A percentile compares a stretch with the other conserved stretches of the same genome.
These are phyloP conservation scores for Pseudofabraea citricarpa DNA, from an alignment of 2,329 filamentous ascomycete species.

Conservation along the genomic window DNA sequence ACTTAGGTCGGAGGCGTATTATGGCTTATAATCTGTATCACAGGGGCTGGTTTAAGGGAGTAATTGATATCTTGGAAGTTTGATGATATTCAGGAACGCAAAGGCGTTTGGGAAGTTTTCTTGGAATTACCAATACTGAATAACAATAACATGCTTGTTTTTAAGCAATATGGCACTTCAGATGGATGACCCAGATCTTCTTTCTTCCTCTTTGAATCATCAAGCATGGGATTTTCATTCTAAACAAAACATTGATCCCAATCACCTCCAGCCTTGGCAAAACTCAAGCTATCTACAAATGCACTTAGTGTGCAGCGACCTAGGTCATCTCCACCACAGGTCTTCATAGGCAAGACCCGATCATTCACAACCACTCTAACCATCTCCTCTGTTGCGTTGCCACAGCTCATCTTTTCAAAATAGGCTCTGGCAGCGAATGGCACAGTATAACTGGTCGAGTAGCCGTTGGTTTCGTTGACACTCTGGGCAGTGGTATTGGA, in stretches of 20 bases:
- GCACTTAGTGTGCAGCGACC: constrained; percentile 66
- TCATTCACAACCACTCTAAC: constrained; percentile 83
- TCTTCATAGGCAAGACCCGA: constrained; percentile 66
- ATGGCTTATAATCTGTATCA: not conserved
- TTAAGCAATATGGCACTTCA: not conserved
- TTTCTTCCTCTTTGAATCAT: no score
- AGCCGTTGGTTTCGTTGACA: constrained; percentile 56
- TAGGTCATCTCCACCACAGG: constrained; percentile 63
- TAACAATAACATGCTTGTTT: no score
- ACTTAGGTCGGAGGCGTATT: constrained; percentile 12
- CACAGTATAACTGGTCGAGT: constrained; percentile 71
- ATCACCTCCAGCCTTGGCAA: constrained; percentile 65
- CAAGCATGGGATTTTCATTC: no score
- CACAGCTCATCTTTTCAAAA: constrained; percentile 80
- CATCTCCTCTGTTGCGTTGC: constrained; percentile 53
- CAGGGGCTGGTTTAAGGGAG: not conserved
- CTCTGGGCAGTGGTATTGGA: constrained; percentile 45
- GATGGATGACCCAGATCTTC: not conserved
- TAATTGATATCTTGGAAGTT: not conserved
- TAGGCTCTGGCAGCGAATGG: constrained; percentile 80
- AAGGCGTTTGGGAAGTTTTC: no score
- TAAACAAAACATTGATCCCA: constrained; percentile 62
- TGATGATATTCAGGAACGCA: no score
- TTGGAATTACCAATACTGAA: no score
- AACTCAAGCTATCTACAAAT: constrained; percentile 72